phyloP scores from a whole-genome alignment of 2,329 filamentous ascomycete genomes.

The Balansia obtecta region DNA sequence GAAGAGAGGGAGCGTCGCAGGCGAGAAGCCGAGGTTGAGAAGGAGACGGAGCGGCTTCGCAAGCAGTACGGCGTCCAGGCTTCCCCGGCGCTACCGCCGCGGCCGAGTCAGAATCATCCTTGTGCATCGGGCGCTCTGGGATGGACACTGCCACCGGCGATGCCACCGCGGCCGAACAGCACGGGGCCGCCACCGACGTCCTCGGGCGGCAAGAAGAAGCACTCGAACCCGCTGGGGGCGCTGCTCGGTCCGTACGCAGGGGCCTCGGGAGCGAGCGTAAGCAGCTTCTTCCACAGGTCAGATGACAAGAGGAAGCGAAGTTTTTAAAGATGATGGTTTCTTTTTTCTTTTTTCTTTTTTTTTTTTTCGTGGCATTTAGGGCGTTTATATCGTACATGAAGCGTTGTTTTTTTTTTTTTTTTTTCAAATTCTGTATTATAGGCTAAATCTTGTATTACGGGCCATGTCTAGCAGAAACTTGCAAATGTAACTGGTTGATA shows the following conservation, averaged over 20 bases:
- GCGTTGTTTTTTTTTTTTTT: background rate
- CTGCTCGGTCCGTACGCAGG: conserved; percentile 7
- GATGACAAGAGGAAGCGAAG: conserved; percentile 30
- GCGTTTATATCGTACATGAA: too few species aligned
- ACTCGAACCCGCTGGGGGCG: conserved; percentile 15
- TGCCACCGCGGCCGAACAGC: conserved; percentile 35
- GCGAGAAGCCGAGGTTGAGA: conserved; percentile 50
- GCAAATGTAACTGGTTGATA: too few species aligned
- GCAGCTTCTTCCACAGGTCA: conserved; percentile 27
- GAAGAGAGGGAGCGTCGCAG: conserved; percentile 48
- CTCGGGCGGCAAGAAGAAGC: conserved; percentile 11
- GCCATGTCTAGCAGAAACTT: too few species aligned
- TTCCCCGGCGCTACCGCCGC: conserved; percentile 20
- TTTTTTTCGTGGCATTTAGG: too few species aligned
- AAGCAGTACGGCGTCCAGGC: conserved; percentile 50
- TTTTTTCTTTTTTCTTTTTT: background rate
- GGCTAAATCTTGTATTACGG: too few species aligned
- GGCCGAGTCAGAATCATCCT: conserved; percentile 9
- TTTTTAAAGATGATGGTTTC: conserved; percentile 18
- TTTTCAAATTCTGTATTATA: background rate
- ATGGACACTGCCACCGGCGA: conserved; percentile 19
- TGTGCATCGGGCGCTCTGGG: conserved; percentile 7
- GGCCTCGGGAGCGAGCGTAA: conserved; percentile 22
- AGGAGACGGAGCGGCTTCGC: conserved; percentile 71
- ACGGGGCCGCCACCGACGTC: conserved; percentile 25